phyloP scores from a whole-genome alignment of 306 rosid genomes.

The Acmispon strigosus region DNA sequence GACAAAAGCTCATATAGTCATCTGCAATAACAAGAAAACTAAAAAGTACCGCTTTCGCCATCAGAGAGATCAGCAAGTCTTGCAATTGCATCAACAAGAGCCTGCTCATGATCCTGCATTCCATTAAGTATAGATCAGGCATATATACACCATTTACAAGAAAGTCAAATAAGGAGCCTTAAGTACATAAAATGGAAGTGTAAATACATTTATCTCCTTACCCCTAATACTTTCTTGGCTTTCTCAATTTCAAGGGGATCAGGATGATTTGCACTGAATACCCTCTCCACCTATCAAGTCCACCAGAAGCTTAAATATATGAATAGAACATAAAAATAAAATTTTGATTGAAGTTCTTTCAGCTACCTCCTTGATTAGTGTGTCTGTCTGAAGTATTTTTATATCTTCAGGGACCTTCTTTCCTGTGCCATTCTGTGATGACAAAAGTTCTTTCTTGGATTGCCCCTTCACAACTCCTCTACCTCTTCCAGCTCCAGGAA shows the following conservation, averaged over 20 bases:
- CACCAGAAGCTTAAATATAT: constrained; percentile 1
- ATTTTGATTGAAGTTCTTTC: neutral
- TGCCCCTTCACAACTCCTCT: constrained; percentile 70
- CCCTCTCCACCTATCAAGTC: constrained; percentile 72
- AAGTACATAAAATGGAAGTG: neutral
- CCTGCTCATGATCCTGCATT: constrained; percentile 83
- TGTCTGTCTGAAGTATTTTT: constrained; percentile 73
- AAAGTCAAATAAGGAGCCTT: neutral
- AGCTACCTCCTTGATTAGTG: constrained; percentile 79
- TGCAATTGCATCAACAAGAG: constrained; percentile 81
- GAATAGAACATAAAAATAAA: neutral
- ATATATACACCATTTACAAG: neutral
- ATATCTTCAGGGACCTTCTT: constrained; percentile 79
- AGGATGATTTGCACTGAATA: constrained; percentile 80
- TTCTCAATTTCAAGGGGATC: constrained; percentile 80
- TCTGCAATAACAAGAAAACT: neutral
- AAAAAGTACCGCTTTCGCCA: constrained; percentile 73
- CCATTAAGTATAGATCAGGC: constrained; percentile 13
- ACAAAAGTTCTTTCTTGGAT: constrained; percentile 65
- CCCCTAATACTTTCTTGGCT: constrained; percentile 90
- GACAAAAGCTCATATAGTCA: neutral
- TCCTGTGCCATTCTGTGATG: constrained; percentile 76
- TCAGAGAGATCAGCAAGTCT: constrained; percentile 71
- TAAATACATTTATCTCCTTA: constrained; percentile 20
- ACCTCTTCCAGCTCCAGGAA: constrained; percentile 74